Evolutionary conservation across 805 yeast genomes (phyloP).

Genomic region (Lipomyces sp.): DNA sequence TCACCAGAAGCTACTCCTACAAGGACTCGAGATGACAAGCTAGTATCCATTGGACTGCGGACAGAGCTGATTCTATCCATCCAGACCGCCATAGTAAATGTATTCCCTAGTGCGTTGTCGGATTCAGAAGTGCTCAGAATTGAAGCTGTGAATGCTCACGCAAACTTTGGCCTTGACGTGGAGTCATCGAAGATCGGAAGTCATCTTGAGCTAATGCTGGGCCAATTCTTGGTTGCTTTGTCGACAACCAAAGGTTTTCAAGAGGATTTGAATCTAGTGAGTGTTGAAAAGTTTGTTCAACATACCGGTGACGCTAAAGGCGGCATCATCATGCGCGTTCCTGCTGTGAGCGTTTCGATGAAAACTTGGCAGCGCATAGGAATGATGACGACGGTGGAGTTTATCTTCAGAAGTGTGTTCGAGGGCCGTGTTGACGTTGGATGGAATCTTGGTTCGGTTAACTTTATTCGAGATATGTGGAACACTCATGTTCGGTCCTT

Average conservation of each 20-base stretch:
- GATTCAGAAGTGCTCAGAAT: constrained; percentile 75
- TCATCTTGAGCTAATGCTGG: constrained; percentile 62
- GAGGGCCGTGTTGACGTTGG: constrained; percentile 89
- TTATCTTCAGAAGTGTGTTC: constrained; percentile 70
- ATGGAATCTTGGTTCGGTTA: constrained; percentile 93
- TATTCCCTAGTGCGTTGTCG: constrained; percentile 80
- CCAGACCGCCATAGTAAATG: constrained; percentile 59
- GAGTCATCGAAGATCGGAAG: constrained; percentile 52
- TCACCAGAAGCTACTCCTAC: neutral
- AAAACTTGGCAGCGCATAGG: constrained; percentile 63
- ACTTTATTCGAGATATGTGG: constrained; percentile 91
- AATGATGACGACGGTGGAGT: constrained; percentile 62
- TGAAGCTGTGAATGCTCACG: constrained; percentile 40
- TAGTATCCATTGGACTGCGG: constrained; percentile 49
- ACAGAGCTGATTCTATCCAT: constrained; percentile 70
- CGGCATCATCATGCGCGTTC: constrained; percentile 79
- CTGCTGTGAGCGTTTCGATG: constrained; percentile 76
- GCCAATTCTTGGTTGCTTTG: constrained; percentile 68
- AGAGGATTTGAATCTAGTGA: constrained; percentile 51
- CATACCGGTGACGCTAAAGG: constrained; percentile 68
- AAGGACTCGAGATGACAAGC: neutral
- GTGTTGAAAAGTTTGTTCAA: constrained; percentile 60
- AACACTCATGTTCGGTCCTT: constrained; percentile 79
- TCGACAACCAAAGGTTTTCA: constrained; percentile 60
- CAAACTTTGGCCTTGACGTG: constrained; percentile 42